Percentiles rank a stretch among this genome's conserved stretches.
Evolutionary conservation across 2,329 filamentous ascomycete species (phyloP).

Genomic region (Fusarium mexicanum): DNA sequence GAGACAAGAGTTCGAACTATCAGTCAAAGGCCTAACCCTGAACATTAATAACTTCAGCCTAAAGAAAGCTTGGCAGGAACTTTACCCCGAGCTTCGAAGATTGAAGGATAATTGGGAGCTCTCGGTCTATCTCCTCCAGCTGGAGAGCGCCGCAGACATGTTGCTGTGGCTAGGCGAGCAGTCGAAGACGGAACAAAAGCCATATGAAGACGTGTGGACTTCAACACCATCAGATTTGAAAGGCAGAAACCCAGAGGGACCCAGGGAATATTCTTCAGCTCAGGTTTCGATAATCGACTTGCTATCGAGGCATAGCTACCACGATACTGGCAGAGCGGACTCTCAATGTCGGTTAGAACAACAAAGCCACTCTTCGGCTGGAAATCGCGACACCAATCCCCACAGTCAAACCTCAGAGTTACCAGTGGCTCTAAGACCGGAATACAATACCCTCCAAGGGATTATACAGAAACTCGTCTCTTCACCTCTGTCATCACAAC

Average conservation of each 20-base stretch:
- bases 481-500: neutral
- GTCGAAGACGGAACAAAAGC: neutral
- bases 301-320: neutral
- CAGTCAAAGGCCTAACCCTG: rapidly evolving
- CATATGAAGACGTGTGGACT: neutral
- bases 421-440: neutral
- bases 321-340: no score
- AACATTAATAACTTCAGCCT: neutral
- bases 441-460: neutral
- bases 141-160: neutral
- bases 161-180: neutral
- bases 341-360: neutral
- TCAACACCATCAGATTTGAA: neutral
- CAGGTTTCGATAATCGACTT: neutral
- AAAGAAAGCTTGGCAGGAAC: neutral
- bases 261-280: no score
- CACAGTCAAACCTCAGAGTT: no score
- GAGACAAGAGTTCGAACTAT: neutral
- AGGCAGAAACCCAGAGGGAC: rapidly evolving
- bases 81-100: neutral
- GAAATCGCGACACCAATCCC: no score
- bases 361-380: no score
- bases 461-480: constrained; percentile 9
- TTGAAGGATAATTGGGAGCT: neutral
- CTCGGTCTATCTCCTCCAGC: neutral